These are phyloP conservation scores for Cystofilobasidium macerans DNA, from an alignment of 768 basidiomycete genomes.

Conservation along the genomic window DNA sequence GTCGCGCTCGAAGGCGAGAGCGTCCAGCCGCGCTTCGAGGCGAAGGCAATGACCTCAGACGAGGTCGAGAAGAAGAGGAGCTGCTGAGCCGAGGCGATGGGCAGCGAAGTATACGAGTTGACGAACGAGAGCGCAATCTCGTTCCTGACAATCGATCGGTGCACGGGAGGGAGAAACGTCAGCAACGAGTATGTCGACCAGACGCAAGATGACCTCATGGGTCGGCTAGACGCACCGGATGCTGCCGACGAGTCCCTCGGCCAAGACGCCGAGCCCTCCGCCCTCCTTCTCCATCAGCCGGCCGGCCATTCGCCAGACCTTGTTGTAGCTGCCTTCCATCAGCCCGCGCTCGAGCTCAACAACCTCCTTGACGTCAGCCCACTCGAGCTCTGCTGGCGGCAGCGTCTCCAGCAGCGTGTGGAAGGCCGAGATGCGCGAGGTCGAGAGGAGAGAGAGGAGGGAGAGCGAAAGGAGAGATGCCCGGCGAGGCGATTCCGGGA, in stretches of 20 bases:
- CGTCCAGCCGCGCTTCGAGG: slow-evolving; percentile 56
- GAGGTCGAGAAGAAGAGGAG: slow-evolving; percentile 81
- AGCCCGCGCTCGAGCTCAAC: slow-evolving; percentile 91
- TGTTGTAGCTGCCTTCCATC: slow-evolving; percentile 97
- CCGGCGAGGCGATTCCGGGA: slow-evolving; percentile 76
- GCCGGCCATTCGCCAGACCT: slow-evolving; percentile 90
- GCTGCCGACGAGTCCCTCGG: slow-evolving; percentile 9
- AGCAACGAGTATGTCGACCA: neutral
- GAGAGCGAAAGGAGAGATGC: slow-evolving; percentile 82
- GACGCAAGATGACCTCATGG: neutral
- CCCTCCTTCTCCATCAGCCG: slow-evolving; percentile 83
- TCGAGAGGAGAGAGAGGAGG: slow-evolving; percentile 81
- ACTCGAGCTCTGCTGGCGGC: slow-evolving; percentile 43
- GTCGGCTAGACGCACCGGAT: slow-evolving; percentile 6
- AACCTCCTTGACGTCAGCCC: slow-evolving; percentile 68
- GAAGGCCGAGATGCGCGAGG: slow-evolving; percentile 90
- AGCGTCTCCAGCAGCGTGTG: slow-evolving; percentile 92
- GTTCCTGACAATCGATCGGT: slow-evolving; percentile 63
- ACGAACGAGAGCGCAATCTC: slow-evolving; percentile 98
- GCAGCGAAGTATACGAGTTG: slow-evolving; percentile 80
- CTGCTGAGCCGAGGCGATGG: slow-evolving; percentile 76
- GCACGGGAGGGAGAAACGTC: too few species aligned
- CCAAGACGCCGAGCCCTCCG: slow-evolving; percentile 44
- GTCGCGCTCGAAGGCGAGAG: slow-evolving; percentile 56
- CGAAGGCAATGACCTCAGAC: slow-evolving; percentile 71